Evolutionary conservation across 1,284 basidiomycete species (phyloP), one percentile per base, ranked within the genome.

Genomic region (Taiwanofungus camphoratus): DNA sequence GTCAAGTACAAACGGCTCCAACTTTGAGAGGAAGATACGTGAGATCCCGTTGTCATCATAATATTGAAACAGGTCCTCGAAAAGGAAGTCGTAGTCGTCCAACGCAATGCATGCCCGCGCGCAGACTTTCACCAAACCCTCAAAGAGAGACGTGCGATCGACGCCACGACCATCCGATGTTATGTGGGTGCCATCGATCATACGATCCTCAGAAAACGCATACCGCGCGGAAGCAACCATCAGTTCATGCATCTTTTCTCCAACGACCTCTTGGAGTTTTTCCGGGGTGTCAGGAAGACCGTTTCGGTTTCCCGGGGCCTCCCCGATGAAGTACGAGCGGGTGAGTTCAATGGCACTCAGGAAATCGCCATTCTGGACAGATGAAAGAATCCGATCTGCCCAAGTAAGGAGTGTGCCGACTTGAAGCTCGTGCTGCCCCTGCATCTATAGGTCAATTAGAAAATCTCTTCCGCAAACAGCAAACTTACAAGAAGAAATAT

Each of bases 191-290:
- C 75, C 79, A 61, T 97, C 95, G 16, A 74, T 82, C 77, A 98
- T 83, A 13, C 94, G 83, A 8, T 97, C 92, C 54, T 96, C 91
- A 3, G 93, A 94, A 62, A 99, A 99, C 0, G 89, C 82, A 63
- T 95, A 98, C 22, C 76, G 77, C 24, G 88, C 74, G 0, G 95
- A 97, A 1, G 95, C 92, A 4, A 70, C 65, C 83, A 98, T 89
- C 34, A 98, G 74, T 50, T 88, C 88, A 26, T 73, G 76, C 47
- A 97, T 73, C 53, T 88, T 87, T 47, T 77, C 71, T 2, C 86
- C 90, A 27, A 97, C 82, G 23, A 90, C 68, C 9, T 65, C 62
- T 52, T 76, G 76, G 26, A 87, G 77, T 32, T 74, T 72, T 9
- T 64, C 60, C 1, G 67, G 62, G 41, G 84, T 74, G 31, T 79